Evolutionary conservation across 2,329 filamentous ascomycete genomes (phyloP), one percentile per base, ranked within the genome.

Genomic region (Xylaria sp.): DNA sequence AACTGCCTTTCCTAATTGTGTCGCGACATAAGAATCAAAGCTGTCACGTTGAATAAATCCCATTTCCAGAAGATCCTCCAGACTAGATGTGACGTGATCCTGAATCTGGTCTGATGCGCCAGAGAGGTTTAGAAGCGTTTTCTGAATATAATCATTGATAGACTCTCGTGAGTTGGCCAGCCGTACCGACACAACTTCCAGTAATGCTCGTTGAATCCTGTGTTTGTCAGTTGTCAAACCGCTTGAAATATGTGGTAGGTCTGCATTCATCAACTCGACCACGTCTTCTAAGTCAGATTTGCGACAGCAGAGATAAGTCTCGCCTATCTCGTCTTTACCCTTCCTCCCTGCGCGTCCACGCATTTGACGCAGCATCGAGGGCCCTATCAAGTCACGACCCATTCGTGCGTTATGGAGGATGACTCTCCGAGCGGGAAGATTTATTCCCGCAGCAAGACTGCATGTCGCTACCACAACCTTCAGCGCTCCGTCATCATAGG

Each of bases 371-470:
- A 94, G 83, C 89, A 94, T 92, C 4, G 92, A 89, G 13, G 92
- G 92, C 0, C 91, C 92, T n/a, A 94, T 87, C 57, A 93, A 82
- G 54, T 93, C 91, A 61, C 90, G 85, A 0, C 92, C 92, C 90
- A 94, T 93, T 48, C 90, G 86, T 36, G 90, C 91, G 69, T 89
- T 90, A 76, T 93, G 91, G 31, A 93, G 84, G 67, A 94, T 93
- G 0, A 94, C 92, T 72, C 92, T 84, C 62, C 92, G 84, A 7
- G 92, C 92, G 5, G 77, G 77, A 75, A 94, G 81, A 78, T 94
- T 94, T 67, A 94, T 93, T n/a, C 92, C 92, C 15, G 92, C 92
- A n/a, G 92, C 92, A 65, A 94, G 84, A 76, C 91, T 93, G 74
- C 91, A 93, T 1, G 92, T 94, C 44, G 92, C 92, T 17, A 93